A percentile compares a stretch with the other conserved stretches of the same genome.
Conservation (phyloP, 176 grass and related monocot species). For the Puya raimondii region DNA sequence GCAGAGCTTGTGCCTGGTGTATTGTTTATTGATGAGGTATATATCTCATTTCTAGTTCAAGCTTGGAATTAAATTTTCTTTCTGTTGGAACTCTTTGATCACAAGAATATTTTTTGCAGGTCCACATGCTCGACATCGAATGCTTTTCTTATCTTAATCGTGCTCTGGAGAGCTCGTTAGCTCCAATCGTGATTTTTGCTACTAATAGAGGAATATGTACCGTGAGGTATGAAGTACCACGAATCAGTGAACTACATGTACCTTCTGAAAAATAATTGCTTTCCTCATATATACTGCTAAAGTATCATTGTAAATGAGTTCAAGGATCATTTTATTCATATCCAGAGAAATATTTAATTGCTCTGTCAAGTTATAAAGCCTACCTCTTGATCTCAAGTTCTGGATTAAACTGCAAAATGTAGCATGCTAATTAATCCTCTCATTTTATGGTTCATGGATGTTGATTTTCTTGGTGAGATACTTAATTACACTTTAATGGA, state of each 20-base stretch:
- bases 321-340: too few relatives aligned
- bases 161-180: constrained; percentile 77
- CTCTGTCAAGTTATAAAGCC: neutral
- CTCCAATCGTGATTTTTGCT: constrained; percentile 87
- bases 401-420: neutral
- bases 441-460: neutral
- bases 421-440: neutral
- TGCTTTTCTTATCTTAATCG: constrained; percentile 98
- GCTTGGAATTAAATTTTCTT: neutral
- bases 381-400: neutral
- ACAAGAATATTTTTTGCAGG: constrained; percentile 41
- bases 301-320: too few relatives aligned
- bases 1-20: constrained; percentile 96
- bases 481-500: constrained; percentile 14
- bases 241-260: constrained; percentile 2
- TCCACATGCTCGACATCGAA: constrained; percentile 93
- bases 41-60: constrained; percentile 13
- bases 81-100: neutral
- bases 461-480: constrained; percentile 2
- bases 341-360: neutral
- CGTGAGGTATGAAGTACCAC: constrained; percentile 52
- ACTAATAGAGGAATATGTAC: constrained; percentile 91
- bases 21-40: constrained; percentile 92
- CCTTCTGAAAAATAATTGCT: neutral
- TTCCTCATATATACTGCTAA: too few relatives aligned